Evolutionary conservation across 1,284 basidiomycete species (phyloP).

Genomic region (Schizophyllum commune): DNA sequence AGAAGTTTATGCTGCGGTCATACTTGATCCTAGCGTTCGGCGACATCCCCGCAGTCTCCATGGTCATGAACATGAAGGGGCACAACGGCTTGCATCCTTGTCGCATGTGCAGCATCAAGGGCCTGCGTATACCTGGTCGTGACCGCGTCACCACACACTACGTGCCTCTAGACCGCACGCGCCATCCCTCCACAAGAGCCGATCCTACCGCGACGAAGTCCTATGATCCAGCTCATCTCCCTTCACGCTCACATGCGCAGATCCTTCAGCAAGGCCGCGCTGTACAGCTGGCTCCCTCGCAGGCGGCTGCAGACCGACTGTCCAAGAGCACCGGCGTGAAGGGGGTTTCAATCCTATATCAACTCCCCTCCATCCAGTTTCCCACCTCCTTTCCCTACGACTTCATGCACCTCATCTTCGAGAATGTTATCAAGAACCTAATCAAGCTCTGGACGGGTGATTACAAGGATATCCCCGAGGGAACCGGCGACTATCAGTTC

Average conservation of each 20-base stretch:
- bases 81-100: conserved; percentile 36
- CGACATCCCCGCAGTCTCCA: conserved; percentile 29
- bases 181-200: conserved; percentile 24
- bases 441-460: conserved; percentile 30
- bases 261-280: conserved; percentile 24
- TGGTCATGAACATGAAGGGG: conserved; percentile 13
- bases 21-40: conserved; percentile 26
- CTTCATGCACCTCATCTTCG: conserved; percentile 41
- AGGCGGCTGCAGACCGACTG: conserved; percentile 16
- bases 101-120: conserved; percentile 33
- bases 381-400: conserved; percentile 36
- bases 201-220: background rate
- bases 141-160: conserved; percentile 4
- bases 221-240: conserved; percentile 29
- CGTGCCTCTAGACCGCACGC: conserved; percentile 9
- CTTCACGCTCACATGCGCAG: conserved; percentile 25
- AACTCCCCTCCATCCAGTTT: conserved; percentile 27
- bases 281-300: conserved; percentile 21
- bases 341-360: conserved; percentile 24
- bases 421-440: conserved; percentile 33
- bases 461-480: conserved; percentile 26
- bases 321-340: conserved; percentile 33
- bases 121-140: conserved; percentile 19
- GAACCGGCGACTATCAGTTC: conserved; percentile 20
- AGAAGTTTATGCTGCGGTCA: conserved; percentile 20